A percentile compares a stretch with the other conserved stretches of the same genome.
Evolutionary conservation across 768 basidiomycete species (phyloP).

Genomic region (Leccinum fibrillosum): DNA sequence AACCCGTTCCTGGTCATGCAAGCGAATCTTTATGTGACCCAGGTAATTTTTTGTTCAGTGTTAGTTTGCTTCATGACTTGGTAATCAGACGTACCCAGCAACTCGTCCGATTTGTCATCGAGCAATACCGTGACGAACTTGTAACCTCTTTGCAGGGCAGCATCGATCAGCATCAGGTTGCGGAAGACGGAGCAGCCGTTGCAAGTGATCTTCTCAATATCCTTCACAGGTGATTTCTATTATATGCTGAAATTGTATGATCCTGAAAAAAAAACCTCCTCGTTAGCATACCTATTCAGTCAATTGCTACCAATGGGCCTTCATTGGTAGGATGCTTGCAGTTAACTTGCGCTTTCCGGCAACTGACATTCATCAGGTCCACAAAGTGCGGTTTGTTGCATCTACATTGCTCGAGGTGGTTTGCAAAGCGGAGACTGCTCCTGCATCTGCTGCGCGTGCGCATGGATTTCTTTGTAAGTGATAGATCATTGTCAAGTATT

Average conservation of each 20-base stretch:
- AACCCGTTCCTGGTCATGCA: slow-evolving; percentile 93
- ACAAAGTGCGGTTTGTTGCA: slow-evolving; percentile 92
- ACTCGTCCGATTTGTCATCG: slow-evolving; percentile 89
- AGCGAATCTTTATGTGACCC: slow-evolving; percentile 89
- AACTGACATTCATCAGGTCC: slow-evolving; percentile 48
- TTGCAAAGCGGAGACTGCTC: slow-evolving; percentile 74
- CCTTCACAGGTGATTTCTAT: slow-evolving; percentile 60
- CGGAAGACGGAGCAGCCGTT: slow-evolving; percentile 77
- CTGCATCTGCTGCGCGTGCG: slow-evolving; percentile 77
- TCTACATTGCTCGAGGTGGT: slow-evolving; percentile 86
- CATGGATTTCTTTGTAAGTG: slow-evolving; percentile 80
- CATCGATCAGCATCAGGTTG: slow-evolving; percentile 60
- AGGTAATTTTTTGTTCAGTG: slow-evolving; percentile 45
- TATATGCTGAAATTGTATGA: neutral
- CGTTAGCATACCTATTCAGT: slow-evolving; percentile 79
- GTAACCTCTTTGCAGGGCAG: slow-evolving; percentile 62
- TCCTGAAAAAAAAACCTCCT: slow-evolving; percentile 1
- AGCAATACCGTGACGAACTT: slow-evolving; percentile 89
- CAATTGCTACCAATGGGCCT: slow-evolving; percentile 85
- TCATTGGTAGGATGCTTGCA: slow-evolving; percentile 51
- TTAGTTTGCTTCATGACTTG: neutral
- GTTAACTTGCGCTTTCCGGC: neutral
- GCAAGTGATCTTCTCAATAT: slow-evolving; percentile 85
- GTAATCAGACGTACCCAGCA: slow-evolving; percentile 48
- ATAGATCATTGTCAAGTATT: neutral